Conservation (phyloP, 768 basidiomycete genomes). For the Agrocybe praecox region DNA sequence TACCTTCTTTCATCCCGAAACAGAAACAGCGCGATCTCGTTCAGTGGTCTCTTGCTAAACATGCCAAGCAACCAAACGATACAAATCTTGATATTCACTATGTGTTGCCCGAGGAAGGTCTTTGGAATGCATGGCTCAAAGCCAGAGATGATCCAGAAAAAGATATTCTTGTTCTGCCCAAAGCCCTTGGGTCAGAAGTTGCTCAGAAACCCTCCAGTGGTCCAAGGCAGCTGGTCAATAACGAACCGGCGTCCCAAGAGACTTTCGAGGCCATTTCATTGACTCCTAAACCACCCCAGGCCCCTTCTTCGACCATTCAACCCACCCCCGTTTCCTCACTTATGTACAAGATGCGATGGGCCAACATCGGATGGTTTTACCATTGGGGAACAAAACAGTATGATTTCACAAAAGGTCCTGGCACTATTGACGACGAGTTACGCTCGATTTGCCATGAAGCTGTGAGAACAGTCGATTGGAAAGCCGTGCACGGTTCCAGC, state of each 20-base stretch:
- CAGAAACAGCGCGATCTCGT: slow-evolving; percentile 70
- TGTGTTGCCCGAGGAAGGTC: slow-evolving; percentile 65
- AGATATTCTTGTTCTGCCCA: slow-evolving; percentile 46
- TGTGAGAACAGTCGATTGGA: slow-evolving; percentile 72
- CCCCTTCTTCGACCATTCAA: slow-evolving; percentile 64
- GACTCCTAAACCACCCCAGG: slow-evolving; percentile 60
- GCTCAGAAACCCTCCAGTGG: slow-evolving; percentile 37
- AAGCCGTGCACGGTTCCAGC: slow-evolving; percentile 50
- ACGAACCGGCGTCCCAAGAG: slow-evolving; percentile 62
- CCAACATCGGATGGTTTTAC: slow-evolving; percentile 95
- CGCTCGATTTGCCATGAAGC: slow-evolving; percentile 61
- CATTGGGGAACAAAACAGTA: slow-evolving; percentile 98
- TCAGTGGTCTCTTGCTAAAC: slow-evolving; percentile 71
- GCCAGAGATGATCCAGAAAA: slow-evolving; percentile 30
- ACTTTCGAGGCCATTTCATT: slow-evolving; percentile 55
- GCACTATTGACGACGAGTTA: slow-evolving; percentile 59
- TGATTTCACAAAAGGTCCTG: slow-evolving; percentile 76
- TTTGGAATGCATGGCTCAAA: slow-evolving; percentile 70
- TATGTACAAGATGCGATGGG: slow-evolving; percentile 85
- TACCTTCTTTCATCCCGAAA: slow-evolving; percentile 73
- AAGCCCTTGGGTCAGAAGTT: slow-evolving; percentile 31
- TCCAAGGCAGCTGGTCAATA: slow-evolving; percentile 70
- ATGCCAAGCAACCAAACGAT: slow-evolving; percentile 80
- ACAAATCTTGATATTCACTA: slow-evolving; percentile 93
- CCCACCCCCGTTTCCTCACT: slow-evolving; percentile 56